A percentile compares a stretch with the other conserved stretches of the same genome.
Evolutionary conservation across 139 green algal species (phyloP).

Genomic region (Haematococcus sp.): DNA sequence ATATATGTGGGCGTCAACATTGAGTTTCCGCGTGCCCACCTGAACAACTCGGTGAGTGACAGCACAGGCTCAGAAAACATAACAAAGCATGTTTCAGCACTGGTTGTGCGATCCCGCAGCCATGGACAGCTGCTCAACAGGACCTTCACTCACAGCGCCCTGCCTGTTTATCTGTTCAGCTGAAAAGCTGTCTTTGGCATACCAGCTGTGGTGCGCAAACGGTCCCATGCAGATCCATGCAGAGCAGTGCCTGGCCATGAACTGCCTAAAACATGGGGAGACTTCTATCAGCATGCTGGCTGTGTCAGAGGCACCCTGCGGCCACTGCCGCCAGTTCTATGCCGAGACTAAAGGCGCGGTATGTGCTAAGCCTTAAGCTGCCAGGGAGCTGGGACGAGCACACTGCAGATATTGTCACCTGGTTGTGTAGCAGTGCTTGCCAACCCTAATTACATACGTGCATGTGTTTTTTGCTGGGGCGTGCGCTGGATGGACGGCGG

Average conservation of each 20-base stretch:
- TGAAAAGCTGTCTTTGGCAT: background rate
- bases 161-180: no score
- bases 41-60: conserved; percentile 66
- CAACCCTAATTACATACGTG: no score
- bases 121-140: background rate
- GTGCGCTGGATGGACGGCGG: no score
- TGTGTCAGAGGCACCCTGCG: conserved; percentile 78
- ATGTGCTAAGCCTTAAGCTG: background rate
- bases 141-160: no score
- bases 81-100: background rate
- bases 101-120: background rate
- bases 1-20: conserved; percentile 88
- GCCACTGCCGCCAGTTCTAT: conserved; percentile 86
- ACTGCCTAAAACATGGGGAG: conserved; percentile 64
- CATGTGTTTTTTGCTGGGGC: no score
- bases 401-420: no score
- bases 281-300: conserved; percentile 51
- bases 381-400: no score
- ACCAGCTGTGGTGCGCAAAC: background rate
- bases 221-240: conserved; percentile 61
- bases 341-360: no score
- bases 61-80: background rate
- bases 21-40: conserved; percentile 70
- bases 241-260: conserved; percentile 84
- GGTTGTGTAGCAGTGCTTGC: no score